Evolutionary conservation across 169 alveolate genomes (phyloP), one percentile per base, ranked within the genome.

Genomic region (Theileria equi): DNA sequence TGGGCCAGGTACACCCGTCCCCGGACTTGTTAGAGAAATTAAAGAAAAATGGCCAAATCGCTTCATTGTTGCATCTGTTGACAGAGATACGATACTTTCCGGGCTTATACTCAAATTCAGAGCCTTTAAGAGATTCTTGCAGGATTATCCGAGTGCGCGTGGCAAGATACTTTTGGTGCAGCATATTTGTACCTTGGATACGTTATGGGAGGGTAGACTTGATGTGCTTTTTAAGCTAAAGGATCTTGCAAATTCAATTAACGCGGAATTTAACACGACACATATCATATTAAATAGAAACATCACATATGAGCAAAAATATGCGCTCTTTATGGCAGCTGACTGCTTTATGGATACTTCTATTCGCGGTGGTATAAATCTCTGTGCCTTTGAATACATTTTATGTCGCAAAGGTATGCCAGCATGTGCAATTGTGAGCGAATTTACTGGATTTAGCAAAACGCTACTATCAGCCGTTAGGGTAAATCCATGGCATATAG

Each of bases 331-430:
- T 59, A 69, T 50, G 23, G 87, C 89, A 1, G 89, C 92, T 1
- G 92, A 90, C 73, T 83, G 91, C 60, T 77, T 86, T 25, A 57
- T 90, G 58, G 92, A 88, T 71, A 84, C 92, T 13, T 70, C 84
- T 59, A 84, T 90, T 44, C 78, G 92, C 17, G 93, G 89, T 13
- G 95, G 95, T 4, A 62, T 90, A 5, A 90, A 90, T 62, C 44
- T 90, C 32, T 49, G 86, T 32, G 91, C 90, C n/a, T 60, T 84
- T 34, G 91, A 84, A 47, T 84, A 84, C 79, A 70, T 77, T 38
- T 66, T 65, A 52, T 76, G 89, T 63, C 76, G 86, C 34, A 1
- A 35, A 29, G 81, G 63, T 25, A 43, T 43, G 41, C 76, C 67
- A 1, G 86, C 90, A 1, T 59, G 70, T 28, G 79, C 82, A 16